phyloP scores from a whole-genome alignment of 257 asterid species.

The Nicotiana attenuata region DNA sequence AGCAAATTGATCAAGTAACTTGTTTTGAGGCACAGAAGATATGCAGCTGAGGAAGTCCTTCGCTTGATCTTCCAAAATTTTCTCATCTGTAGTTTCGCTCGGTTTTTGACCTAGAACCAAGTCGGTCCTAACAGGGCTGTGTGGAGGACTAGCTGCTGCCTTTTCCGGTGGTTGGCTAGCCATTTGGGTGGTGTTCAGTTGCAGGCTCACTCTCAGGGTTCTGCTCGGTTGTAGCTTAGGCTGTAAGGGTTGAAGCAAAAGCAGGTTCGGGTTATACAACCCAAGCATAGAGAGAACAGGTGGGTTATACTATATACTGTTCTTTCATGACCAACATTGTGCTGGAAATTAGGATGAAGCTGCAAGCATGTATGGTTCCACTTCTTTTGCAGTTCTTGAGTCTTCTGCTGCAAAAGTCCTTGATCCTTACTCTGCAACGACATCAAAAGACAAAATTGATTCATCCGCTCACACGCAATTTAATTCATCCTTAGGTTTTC shows the following conservation, averaged over 20 bases:
- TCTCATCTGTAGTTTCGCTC: constrained; percentile 29
- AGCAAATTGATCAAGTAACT: constrained; percentile 51
- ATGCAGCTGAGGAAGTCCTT: constrained; percentile 65
- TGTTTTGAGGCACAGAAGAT: constrained; percentile 52
- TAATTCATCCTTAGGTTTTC: neutral
- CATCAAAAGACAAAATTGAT: neutral
- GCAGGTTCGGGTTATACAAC: constrained; percentile 46
- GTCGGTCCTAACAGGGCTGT: constrained; percentile 82
- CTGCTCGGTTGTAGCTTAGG: constrained; percentile 38
- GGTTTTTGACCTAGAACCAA: constrained; percentile 66
- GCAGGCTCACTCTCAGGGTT: constrained; percentile 36
- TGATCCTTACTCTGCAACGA: constrained; percentile 46
- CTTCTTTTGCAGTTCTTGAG: constrained; percentile 63
- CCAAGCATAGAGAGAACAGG: constrained; percentile 37
- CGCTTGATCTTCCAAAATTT: constrained; percentile 34
- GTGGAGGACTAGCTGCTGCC: constrained; percentile 34
- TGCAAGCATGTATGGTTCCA: constrained; percentile 70
- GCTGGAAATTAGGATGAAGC: constrained; percentile 69
- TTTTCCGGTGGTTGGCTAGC: constrained; percentile 9
- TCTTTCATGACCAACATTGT: constrained; percentile 28
- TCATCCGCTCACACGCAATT: neutral
- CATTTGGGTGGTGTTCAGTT: constrained; percentile 37
- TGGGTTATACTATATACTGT: constrained; percentile 30
- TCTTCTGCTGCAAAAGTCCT: constrained; percentile 53
- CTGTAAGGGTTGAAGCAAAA: constrained; percentile 46